phyloP scores from a whole-genome alignment of 2,329 filamentous ascomycete species.

The Mycosphaerella sp. region DNA sequence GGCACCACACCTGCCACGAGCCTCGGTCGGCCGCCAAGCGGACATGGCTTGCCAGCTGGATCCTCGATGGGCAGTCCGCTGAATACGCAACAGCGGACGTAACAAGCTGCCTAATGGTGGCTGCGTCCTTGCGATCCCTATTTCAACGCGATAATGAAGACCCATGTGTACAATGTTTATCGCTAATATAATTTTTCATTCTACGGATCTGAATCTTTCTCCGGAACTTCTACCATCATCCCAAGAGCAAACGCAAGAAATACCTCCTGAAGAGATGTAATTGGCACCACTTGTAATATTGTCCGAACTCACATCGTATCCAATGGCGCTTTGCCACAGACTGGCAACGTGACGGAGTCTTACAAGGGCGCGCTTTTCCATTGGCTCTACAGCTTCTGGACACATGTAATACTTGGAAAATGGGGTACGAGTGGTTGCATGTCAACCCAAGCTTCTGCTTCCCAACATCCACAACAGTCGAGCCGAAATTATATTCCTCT shows the following conservation, averaged over 20 bases:
- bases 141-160: constrained; percentile 5
- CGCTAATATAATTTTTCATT: constrained; percentile 9
- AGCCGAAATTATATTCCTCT: no score
- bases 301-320: no score
- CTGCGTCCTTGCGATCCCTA: constrained; percentile 8
- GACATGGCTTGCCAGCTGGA: not conserved
- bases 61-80: not conserved
- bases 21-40: constrained; percentile 1
- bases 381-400: no score
- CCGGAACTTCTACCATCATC: no score
- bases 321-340: no score
- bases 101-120: constrained; percentile 7
- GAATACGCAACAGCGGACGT: not conserved
- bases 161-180: constrained; percentile 7
- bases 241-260: no score
- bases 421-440: no score
- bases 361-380: no score
- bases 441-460: no score
- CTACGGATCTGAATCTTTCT: not conserved
- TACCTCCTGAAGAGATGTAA: not conserved
- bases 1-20: constrained; percentile 5
- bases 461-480: no score
- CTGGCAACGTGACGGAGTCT: no score
- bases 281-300: not conserved
- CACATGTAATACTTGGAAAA: no score